Evolutionary conservation across 148 eudicot genomes (phyloP), one percentile per base, ranked within the genome.

Genomic region (Bassia scoparia): DNA sequence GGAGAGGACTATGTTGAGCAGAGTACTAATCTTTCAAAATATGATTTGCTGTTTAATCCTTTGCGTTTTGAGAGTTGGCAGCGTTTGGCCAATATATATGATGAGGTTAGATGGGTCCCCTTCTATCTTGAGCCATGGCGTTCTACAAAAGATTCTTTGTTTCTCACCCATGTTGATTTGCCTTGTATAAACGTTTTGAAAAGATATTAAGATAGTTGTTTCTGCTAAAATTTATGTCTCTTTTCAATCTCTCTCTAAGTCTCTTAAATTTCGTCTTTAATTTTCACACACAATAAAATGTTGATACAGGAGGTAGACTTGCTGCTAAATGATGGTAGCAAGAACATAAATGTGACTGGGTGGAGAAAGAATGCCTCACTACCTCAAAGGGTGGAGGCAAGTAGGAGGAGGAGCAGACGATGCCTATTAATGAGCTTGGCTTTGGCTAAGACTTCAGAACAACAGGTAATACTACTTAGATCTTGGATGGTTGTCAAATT

Each of bases 321-420:
- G 82, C 79, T 95, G 80, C 84, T 91, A 60, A 95, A 95, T 87
- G 99, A 95, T 85, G 99, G 99, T 65, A 95, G 99, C 86, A 95
- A 95, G 83, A 96, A 95, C 76, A 81, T 91, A 62, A 92, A 90
- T 83, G 99, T 87, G 68, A 72, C 81, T 44, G 87, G 84, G 38
- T 95, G 99, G 99, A 89, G 96, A 83, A 95, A 85, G 79, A 84
- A 86, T 86, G 81, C 81, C 67, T 76, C 86, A 70, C 82, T 95
- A 68, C 81, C 96, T 74, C 84, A 82, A 67, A 86, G 99, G 80
- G 97, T 95, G 71, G 97, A 95, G 80, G 72, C 87, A 80, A 95
- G 99, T 76, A 88, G 97, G 76, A 85, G 99, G 77, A 92, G 97
- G 85, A 95, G 99, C 77, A 83, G 97, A 44, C 89, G 99, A 35